Evolutionary conservation across 208 protist genomes (phyloP).

Genomic region (Leishmania braziliensis): DNA sequence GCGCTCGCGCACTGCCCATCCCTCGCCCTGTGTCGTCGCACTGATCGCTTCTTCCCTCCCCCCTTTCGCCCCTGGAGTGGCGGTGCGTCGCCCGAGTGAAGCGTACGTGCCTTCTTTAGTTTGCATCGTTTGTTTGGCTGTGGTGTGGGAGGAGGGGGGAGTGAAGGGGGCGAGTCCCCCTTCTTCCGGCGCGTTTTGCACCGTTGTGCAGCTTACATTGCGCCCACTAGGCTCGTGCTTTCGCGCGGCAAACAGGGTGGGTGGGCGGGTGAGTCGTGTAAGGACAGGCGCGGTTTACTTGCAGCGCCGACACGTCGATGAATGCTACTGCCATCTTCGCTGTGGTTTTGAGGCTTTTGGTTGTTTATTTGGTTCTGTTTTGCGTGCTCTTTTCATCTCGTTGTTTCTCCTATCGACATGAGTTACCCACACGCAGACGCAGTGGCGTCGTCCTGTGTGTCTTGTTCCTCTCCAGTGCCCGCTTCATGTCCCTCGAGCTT

Average conservation of each 20-base stretch:
- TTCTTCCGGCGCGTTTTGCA: no score
- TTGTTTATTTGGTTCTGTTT: background rate
- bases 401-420: conserved; percentile 6
- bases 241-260: background rate
- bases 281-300: background rate
- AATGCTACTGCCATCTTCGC: background rate
- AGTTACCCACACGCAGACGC: background rate
- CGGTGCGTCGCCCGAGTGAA: background rate
- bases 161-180: no score
- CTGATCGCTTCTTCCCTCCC: background rate
- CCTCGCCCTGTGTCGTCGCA: background rate
- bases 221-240: background rate
- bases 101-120: background rate
- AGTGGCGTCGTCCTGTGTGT: background rate
- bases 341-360: background rate
- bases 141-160: no score
- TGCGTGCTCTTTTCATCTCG: background rate
- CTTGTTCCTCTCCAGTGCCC: background rate
- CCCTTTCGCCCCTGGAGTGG: background rate
- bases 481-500: background rate
- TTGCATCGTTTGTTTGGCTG: background rate
- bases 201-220: background rate
- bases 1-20: background rate
- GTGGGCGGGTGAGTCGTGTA: background rate
- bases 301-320: background rate